These are phyloP conservation scores for Lentinula aciculospora DNA, from an alignment of 768 basidiomycete species.

Conservation along the genomic window DNA sequence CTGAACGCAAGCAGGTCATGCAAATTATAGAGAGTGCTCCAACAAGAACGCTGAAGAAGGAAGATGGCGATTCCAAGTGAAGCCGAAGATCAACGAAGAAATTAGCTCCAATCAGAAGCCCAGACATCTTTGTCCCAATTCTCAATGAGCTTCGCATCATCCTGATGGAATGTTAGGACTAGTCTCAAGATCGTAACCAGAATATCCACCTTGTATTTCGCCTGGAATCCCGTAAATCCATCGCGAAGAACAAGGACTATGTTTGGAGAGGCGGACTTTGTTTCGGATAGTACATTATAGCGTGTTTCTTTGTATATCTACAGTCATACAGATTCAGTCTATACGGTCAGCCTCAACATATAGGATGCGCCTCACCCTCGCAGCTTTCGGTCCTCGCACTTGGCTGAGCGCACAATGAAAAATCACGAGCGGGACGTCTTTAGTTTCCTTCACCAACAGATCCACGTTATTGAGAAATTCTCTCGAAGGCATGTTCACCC, in stretches of 20 bases:
- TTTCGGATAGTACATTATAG: conserved; percentile 35
- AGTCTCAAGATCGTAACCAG: neutral
- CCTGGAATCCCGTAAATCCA: conserved; percentile 71
- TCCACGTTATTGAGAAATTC: conserved; percentile 55
- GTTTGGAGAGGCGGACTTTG: conserved; percentile 31
- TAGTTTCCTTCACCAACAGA: conserved; percentile 52
- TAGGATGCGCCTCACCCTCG: conserved; percentile 41
- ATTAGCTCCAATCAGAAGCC: conserved; percentile 37
- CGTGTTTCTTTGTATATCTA: conserved; percentile 71
- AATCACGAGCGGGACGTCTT: conserved; percentile 56
- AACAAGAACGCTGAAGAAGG: conserved; percentile 42
- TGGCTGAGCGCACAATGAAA: conserved; percentile 82
- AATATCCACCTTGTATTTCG: conserved; percentile 51
- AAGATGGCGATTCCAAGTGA: conserved; percentile 16
- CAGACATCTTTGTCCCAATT: conserved; percentile 70
- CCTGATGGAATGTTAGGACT: conserved; percentile 24
- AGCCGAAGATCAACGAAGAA: neutral
- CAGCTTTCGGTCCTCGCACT: conserved; percentile 75
- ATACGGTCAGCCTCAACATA: neutral
- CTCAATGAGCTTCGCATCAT: conserved; percentile 67
- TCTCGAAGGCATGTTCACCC: conserved; percentile 55
- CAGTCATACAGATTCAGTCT: conserved; percentile 4
- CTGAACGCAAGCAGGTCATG: conserved; percentile 50
- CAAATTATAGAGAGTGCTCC: conserved; percentile 59
- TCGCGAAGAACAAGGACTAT: conserved; percentile 63